Evolutionary conservation across 257 asterid species (phyloP).

Genomic region (Knoxia roxburghii): DNA sequence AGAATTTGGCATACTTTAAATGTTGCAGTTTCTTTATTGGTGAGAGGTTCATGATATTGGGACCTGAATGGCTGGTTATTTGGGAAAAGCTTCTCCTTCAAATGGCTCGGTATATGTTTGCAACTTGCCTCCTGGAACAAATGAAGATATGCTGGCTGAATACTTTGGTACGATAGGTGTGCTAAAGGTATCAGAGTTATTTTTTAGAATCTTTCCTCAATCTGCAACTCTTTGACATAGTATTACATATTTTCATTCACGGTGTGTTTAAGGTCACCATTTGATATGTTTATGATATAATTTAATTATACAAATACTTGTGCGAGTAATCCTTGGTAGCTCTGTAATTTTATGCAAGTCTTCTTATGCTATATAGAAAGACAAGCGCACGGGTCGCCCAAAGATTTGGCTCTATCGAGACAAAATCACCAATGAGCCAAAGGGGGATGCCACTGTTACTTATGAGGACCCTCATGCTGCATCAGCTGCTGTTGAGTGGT

Average conservation of each 20-base stretch:
- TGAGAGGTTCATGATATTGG: constrained; percentile 47
- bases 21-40: constrained; percentile 16
- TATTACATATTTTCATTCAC: background rate
- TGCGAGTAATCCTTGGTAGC: background rate
- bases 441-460: constrained; percentile 97
- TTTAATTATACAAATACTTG: background rate
- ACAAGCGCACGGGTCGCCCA: constrained; percentile 91
- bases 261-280: background rate
- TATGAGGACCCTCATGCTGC: constrained; percentile 99
- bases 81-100: constrained; percentile 59
- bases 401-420: constrained; percentile 92
- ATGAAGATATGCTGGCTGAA: constrained; percentile 90
- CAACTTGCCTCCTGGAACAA: constrained; percentile 85
- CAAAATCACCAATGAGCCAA: constrained; percentile 86
- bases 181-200: constrained; percentile 66
- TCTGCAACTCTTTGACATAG: constrained; percentile 1
- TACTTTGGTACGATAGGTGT: constrained; percentile 92
- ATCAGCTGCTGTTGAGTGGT: constrained; percentile 97
- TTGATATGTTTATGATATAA: background rate
- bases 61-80: constrained; percentile 55
- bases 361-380: constrained; percentile 54
- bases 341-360: constrained; percentile 16
- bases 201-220: background rate
- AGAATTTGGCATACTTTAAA: background rate
- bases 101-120: constrained; percentile 87